phyloP scores from a whole-genome alignment of 305 asterid species.

The Lippia alba region DNA sequence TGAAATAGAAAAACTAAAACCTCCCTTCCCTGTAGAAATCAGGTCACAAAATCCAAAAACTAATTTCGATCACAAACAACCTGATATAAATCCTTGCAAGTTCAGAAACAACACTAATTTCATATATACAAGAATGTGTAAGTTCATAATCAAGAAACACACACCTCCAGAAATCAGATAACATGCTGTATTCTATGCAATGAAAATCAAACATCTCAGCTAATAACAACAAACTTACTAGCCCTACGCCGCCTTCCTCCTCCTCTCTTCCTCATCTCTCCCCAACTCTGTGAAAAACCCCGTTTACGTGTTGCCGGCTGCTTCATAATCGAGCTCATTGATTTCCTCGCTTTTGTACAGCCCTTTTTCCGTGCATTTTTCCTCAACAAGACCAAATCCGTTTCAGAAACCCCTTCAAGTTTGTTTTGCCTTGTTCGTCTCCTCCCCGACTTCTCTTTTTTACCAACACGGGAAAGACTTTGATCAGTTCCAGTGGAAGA shows the following conservation, averaged over 20 bases:
- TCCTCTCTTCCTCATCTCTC: constrained; percentile 43
- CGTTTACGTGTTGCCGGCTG: constrained; percentile 30
- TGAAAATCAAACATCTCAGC: constrained; percentile 26
- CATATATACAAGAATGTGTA: constrained; percentile 36
- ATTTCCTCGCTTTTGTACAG: constrained; percentile 36
- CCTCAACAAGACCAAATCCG: constrained; percentile 21
- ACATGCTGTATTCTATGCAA: constrained; percentile 16
- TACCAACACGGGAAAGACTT: constrained; percentile 20
- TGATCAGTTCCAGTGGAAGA: constrained; percentile 23
- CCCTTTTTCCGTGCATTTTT: constrained; percentile 37
- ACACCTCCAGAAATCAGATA: constrained; percentile 23
- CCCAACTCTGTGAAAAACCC: constrained; percentile 45
- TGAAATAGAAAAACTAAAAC: too few species aligned
- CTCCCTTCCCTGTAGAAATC: too few species aligned
- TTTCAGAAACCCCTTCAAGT: constrained; percentile 26
- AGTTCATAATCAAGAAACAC: constrained; percentile 15
- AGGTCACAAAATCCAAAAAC: background rate
- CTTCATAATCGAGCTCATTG: constrained; percentile 41
- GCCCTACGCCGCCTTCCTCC: constrained; percentile 38
- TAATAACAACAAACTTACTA: constrained; percentile 25
- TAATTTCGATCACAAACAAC: background rate
- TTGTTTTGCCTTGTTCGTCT: constrained; percentile 35
- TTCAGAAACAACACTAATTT: constrained; percentile 25
- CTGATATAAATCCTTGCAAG: constrained; percentile 18
- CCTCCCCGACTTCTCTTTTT: constrained; percentile 24